phyloP scores from a whole-genome alignment of 257 asterid species.

The Solanum chiquidenum region DNA sequence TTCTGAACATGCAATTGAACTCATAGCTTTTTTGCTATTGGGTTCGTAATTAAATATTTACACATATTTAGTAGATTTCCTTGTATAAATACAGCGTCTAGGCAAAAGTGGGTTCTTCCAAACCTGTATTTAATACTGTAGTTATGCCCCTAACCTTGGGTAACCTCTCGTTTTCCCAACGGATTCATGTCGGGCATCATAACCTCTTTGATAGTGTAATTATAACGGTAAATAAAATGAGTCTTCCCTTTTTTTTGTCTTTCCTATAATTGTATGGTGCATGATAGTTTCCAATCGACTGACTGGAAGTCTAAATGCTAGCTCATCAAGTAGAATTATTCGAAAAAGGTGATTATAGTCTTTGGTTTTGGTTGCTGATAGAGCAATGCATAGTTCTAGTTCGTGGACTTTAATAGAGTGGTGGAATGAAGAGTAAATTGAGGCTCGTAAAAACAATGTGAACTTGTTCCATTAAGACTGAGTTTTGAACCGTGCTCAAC shows the following conservation, averaged over 20 bases:
- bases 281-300: not conserved
- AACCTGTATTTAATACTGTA: not conserved
- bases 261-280: not conserved
- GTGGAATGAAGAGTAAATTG: not conserved
- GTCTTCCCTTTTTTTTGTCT: not conserved
- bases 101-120: not conserved
- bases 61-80: not conserved
- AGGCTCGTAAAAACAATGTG: not conserved
- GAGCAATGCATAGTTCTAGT: not conserved
- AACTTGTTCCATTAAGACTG: not conserved
- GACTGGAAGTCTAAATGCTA: not conserved
- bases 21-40: not conserved
- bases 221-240: not conserved
- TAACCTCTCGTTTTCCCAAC: not conserved
- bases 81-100: not conserved
- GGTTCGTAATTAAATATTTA: not conserved
- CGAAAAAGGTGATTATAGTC: not conserved
- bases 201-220: not conserved
- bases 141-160: not conserved
- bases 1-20: not conserved
- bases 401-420: not conserved
- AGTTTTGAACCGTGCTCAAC: not conserved
- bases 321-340: not conserved
- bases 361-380: not conserved
- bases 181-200: not conserved